Evolutionary conservation across 805 yeast species (phyloP), one percentile per base, ranked within the genome.

Genomic region (Yarrowia phangngaensis): DNA sequence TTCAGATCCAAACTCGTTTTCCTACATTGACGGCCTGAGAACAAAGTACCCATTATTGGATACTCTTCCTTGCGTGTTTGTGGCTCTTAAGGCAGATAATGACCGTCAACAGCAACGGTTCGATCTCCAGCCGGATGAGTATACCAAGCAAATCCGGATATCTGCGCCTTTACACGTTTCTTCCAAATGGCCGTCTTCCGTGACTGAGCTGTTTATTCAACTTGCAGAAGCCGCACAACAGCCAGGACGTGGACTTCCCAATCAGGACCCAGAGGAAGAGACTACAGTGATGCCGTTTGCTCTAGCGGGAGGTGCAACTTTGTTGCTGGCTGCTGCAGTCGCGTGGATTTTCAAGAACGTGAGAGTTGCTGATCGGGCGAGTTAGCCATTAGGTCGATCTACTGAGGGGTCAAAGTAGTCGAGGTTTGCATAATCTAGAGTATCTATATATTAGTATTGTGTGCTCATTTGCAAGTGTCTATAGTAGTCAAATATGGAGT

Each of bases 71-170:
- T 75, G 82, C 4, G 80, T 92, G 0, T 85, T 82, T 59, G 97
- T 89, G 1, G 98, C 96, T 0, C 68, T 89, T 26, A 92, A 92
- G 60, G 97, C 98, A 0, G 99, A 92, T 64, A 70, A 87, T 27
- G 99, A 92, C 63, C 80, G 94, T 56, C 97, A 89, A 61, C 97
- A 90, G 60, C 99, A 92, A 60, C 65, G 98, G 27, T 79, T 82
- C 28, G 84, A 78, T 50, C 68, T 74, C 5, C 96, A 86, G 60
- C 98, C 99, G 0, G 97, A 92, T 56, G 81, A 78, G 20, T 88
- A 80, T 59, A 81, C 95, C 0, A 70, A 85, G 20, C 71, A 75
- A 4, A 64, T 88, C 5, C 63, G 69, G 6, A 62, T 92, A 12
- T 79, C 81, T 8, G 84, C 92, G 4, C 98, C 98, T 0, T 65